Conservation (phyloP, 768 basidiomycete species). For the Lyophyllum decastes region DNA sequence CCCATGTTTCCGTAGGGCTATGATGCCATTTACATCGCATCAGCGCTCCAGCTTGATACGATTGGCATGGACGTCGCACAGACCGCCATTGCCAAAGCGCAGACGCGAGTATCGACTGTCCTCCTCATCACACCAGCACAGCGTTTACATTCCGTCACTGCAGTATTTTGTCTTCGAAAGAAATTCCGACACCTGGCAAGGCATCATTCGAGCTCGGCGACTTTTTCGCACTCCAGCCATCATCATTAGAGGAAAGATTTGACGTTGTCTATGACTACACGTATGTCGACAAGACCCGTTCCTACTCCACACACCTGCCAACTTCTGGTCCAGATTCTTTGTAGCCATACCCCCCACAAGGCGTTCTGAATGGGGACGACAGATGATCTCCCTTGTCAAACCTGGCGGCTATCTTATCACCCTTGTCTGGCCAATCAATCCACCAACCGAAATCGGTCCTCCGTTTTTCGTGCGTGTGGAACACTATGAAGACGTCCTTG, state of each 20-base stretch:
- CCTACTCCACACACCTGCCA: not conserved
- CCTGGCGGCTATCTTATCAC: conserved; percentile 66
- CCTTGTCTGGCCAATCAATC: conserved; percentile 57
- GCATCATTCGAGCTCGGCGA: conserved; percentile 44
- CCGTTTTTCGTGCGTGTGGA: conserved; percentile 62
- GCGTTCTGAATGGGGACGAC: conserved; percentile 56
- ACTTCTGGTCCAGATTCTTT: conserved; percentile 56
- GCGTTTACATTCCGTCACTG: not conserved
- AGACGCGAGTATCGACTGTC: conserved; percentile 26
- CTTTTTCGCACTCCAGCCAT: conserved; percentile 51
- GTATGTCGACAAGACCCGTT: conserved; percentile 27
- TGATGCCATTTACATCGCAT: conserved; percentile 58
- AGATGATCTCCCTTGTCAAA: conserved; percentile 57
- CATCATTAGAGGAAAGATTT: conserved; percentile 39
- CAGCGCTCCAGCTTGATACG: conserved; percentile 45
- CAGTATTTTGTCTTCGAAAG: conserved; percentile 6
- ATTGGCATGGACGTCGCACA: conserved; percentile 59
- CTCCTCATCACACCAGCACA: not conserved
- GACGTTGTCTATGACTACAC: conserved; percentile 72
- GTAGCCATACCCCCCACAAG: conserved; percentile 63
- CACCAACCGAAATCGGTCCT: conserved; percentile 48
- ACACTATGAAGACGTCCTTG: conserved; percentile 54
- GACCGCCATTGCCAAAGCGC: conserved; percentile 52
- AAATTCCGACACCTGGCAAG: conserved; percentile 24
- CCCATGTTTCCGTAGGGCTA: conserved; percentile 48